Conservation (phyloP, 305 asterid genomes). For the Solanum hybrid region DNA sequence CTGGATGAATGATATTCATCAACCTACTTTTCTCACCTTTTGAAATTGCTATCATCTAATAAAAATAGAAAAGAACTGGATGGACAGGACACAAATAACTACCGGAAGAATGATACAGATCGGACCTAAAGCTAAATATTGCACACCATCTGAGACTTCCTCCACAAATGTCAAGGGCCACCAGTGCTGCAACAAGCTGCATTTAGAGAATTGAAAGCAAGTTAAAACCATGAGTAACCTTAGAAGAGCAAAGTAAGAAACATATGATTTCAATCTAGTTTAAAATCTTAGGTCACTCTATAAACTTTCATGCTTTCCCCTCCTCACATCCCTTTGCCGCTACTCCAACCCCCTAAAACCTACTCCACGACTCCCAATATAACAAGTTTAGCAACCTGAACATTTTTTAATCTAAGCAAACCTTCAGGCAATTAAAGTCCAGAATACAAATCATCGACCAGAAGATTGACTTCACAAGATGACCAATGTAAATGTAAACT, state of each 20-base stretch:
- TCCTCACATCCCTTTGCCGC: background rate
- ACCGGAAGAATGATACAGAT: background rate
- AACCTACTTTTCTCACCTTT: background rate
- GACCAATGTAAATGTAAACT: background rate
- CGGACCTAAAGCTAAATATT: background rate
- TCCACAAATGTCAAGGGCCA: background rate
- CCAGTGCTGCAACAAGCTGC: background rate
- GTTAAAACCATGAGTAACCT: background rate
- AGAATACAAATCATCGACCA: background rate
- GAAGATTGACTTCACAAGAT: background rate
- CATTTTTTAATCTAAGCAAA: background rate
- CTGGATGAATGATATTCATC: background rate
- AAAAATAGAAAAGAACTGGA: background rate
- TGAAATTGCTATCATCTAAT: background rate
- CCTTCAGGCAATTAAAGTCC: background rate
- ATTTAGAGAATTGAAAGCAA: background rate
- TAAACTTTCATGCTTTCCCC: background rate
- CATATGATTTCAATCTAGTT: background rate
- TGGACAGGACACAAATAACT: background rate
- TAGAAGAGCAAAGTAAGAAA: background rate
- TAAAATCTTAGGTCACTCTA: background rate
- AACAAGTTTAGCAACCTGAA: background rate
- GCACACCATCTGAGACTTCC: background rate
- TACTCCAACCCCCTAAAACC: background rate
- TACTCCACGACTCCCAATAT: background rate